These are phyloP conservation scores for Millerago galiae DNA, from an alignment of 805 yeast species.

Conservation along the genomic window DNA sequence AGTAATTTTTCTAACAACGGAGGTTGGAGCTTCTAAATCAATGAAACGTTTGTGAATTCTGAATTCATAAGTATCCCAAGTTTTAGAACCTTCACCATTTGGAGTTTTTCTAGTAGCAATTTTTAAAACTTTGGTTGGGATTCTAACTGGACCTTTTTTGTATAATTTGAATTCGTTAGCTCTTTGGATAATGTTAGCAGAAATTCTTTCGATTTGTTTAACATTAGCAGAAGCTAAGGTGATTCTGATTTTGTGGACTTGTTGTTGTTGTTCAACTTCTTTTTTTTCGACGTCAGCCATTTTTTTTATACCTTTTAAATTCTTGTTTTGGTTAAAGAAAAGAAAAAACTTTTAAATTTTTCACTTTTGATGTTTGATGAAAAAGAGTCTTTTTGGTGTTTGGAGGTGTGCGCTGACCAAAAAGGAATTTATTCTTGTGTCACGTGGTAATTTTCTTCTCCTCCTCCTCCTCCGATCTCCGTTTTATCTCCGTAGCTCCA, in stretches of 20 bases:
- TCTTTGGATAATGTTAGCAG: conserved; percentile 80
- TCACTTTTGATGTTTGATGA: conserved; percentile 6
- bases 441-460: not conserved
- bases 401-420: not conserved
- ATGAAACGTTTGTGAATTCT: conserved; percentile 99
- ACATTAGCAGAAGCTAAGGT: conserved; percentile 98
- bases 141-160: conserved; percentile 99
- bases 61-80: conserved; percentile 99
- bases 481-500: conserved; percentile 1
- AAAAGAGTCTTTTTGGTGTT: conserved; percentile 5
- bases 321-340: conserved; percentile 22
- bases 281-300: conserved; percentile 86
- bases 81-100: conserved; percentile 99
- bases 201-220: conserved; percentile 95
- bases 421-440: no score
- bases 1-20: conserved; percentile 89
- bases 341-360: conserved; percentile 8
- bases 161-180: conserved; percentile 76
- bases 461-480: not conserved
- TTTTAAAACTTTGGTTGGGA: conserved; percentile 98
- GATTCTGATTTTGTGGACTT: conserved; percentile 96
- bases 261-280: conserved; percentile 75
- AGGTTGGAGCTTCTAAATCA: conserved; percentile 96
- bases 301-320: conserved; percentile 37
- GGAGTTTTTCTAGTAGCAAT: conserved; percentile 99